Base-by-base conservation (phyloP, 2,329 filamentous ascomycete species). In the Botrytis fragariae region DNA sequence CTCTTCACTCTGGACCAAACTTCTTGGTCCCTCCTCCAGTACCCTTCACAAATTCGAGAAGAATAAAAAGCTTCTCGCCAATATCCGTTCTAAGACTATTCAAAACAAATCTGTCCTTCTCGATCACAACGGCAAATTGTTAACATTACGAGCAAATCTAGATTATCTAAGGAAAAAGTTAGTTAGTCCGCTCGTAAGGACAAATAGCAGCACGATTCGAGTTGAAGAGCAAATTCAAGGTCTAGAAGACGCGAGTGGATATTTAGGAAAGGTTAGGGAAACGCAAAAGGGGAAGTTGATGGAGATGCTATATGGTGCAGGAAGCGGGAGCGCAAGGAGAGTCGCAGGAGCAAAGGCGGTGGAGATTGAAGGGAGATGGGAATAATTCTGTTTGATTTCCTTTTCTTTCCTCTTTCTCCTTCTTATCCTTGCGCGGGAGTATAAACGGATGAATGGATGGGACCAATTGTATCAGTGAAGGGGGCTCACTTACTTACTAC, bases 11-110 rank as follows among this genome's bases (percentile, higher is more conserved):
- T 98, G 95, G 95, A 92, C 93, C 3, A 90, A 91, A 64, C 89
- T 97, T 35, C 89, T 98, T 1, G 95, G 94, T 1, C 86, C 92
- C 57, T 92, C 93, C 79, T 90, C 92, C 12, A 87, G 86, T 62
- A 88, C 91, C 77, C 86, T 97, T n/a, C 89, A 90, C 80, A 98
- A 98, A 82, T 98, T 94, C 82, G 94, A 97, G 82, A 93, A 93
- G 83, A 98, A 98, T 85, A 91, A 92, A 75, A 87, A 90, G 68
- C 86, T 98, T 0, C 88, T 98, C 37, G 88, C 87, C 68, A 92
- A 91, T 76, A 92, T 98, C 73, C 90, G 94, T 75, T 89, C 92
- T 74, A 92, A 92, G 79, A 97, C 95, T 1, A 90, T 97, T 37
- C 89, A 90, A 75, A 97, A 98, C 84, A 98, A 98, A 83, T 89